A percentile compares a stretch with the other conserved stretches of the same genome.
phyloP scores from a whole-genome alignment of 176 grass and related monocot species.

The Zizania latifolia region DNA sequence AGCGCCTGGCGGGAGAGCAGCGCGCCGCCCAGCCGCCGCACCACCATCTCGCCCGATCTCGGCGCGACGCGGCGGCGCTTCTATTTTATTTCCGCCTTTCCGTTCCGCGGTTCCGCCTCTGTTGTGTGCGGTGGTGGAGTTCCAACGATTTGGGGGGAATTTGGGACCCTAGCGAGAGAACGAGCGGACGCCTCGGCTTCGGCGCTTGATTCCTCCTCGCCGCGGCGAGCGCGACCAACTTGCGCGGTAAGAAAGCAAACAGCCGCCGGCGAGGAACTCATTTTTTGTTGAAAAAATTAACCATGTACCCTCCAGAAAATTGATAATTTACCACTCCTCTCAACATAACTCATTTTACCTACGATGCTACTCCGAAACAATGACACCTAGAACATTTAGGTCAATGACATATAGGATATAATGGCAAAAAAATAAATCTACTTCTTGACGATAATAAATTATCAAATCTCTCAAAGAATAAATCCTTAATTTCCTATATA shows the following conservation, averaged over 20 bases:
- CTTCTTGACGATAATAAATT: no score
- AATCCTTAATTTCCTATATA: no score
- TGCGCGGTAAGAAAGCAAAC: not conserved
- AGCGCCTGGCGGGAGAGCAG: conserved; percentile 24
- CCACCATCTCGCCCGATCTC: conserved; percentile 47
- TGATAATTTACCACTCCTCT: no score
- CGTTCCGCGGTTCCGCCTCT: not conserved
- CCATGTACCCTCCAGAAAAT: no score
- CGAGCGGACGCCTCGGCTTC: not conserved
- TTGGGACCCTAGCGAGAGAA: not conserved
- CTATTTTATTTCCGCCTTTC: not conserved
- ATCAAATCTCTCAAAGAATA: no score
- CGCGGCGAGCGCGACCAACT: conserved; percentile 16
- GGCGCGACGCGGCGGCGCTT: not conserved
- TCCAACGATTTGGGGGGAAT: not conserved
- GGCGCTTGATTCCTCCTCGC: not conserved
- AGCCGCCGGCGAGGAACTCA: not conserved
- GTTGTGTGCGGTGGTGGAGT: not conserved
- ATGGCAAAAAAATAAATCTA: no score
- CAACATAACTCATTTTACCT: no score
- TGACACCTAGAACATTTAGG: no score
- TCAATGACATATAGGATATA: no score
- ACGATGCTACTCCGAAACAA: no score
- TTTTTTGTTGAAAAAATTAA: no score
- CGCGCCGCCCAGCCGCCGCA: conserved; percentile 50